Evolutionary conservation across 441 rosid species (phyloP), one percentile per base, ranked within the genome.

Genomic region (Gossypium schwendimanii): DNA sequence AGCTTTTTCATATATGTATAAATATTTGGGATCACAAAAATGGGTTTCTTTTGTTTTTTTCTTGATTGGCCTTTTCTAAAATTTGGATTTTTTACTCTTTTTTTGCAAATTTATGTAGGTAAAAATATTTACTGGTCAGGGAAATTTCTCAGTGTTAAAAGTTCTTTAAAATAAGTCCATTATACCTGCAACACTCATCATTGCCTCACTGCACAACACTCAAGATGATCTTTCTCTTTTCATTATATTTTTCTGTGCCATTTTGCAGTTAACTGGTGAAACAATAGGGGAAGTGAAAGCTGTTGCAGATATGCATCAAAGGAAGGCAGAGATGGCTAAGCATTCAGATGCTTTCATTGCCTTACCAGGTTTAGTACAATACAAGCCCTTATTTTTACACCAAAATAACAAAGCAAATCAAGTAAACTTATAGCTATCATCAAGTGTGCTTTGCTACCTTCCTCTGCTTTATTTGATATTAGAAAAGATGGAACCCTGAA

Each of bases 221-320:
- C 88, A 85, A 88, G 82, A 77, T 65, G 54, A 15, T 49, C 53
- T 49, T 24, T 49, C 69, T 31, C 70, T 28, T 62, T 21, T 70
- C 72, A 65, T 44, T 70, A 23, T 70, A 70, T 49, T 47, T 54
- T 79, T 50, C 72, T 75, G 77, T 73, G 72, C 52, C 59, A 28
- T 50, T 57, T 78, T 80, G 81, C 88, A 92, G 99, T 80, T 94
- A 85, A 94, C 99, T 84, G 99, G 99, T 77, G 94, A 85, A 83
- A 94, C 99, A 78, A 97, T 94, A 63, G 97, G 99, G 83, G 99
- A 94, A 85, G 98, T 92, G 85, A 94, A 92, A 85, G 98, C 98
- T 70, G 98, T 94, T 61, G 96, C 98, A 75, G 98, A 81, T 80
- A 94, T 94, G 99, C 99, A 94, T 78, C 97, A 94, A 87, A 88